Percentiles rank a stretch among this genome's conserved stretches.
phyloP scores from a whole-genome alignment of 768 basidiomycete species.

The Neoboletus brunneissimus region DNA sequence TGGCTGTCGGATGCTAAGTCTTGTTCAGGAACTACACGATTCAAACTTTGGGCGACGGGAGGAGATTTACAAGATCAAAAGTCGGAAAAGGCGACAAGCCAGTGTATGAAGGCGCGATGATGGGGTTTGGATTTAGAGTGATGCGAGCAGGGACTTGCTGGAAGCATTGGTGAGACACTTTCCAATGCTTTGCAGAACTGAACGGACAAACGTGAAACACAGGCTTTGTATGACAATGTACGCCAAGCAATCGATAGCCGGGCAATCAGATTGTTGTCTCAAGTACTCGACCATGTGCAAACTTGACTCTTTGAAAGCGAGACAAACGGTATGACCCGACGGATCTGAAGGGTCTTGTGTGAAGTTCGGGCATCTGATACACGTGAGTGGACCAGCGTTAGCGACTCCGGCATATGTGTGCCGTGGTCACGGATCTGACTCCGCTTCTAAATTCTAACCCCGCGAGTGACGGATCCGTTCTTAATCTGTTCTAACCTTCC shows the following conservation, averaged over 20 bases:
- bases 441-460: constrained; percentile 16
- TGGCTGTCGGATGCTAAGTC: constrained; percentile 1
- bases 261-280: background rate
- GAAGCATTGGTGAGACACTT: constrained; percentile 10
- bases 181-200: background rate
- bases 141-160: background rate
- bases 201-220: background rate
- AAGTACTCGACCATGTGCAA: background rate
- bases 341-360: too few species aligned
- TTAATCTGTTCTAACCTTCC: constrained; percentile 6
- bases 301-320: background rate
- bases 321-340: background rate
- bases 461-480: constrained; percentile 9
- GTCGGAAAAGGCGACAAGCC: constrained; percentile 20
- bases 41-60: constrained; percentile 88
- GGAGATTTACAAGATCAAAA: constrained; percentile 73
- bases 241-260: background rate
- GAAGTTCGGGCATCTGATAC: too few species aligned
- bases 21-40: constrained; percentile 74
- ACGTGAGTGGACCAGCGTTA: background rate
- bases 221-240: background rate
- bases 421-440: constrained; percentile 11
- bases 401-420: constrained; percentile 10
- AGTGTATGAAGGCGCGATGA: background rate
- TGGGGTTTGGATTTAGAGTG: constrained; percentile 1